Conservation (phyloP, 164 flowering plant species). For the Sextonia rubra region DNA sequence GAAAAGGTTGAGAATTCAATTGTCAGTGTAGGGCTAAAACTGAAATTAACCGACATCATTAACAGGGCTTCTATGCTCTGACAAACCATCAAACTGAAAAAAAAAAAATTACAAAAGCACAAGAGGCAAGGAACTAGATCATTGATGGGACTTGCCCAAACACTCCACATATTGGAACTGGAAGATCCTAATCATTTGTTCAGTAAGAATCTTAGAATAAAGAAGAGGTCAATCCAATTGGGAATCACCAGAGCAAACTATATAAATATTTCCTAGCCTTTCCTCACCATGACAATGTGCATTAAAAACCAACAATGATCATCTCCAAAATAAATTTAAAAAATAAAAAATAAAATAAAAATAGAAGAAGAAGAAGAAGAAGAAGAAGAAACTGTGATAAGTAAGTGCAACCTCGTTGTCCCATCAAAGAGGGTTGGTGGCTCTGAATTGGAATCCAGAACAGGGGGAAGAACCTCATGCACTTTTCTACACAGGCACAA, state of each 20-base stretch:
- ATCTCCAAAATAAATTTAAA: background rate
- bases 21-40: background rate
- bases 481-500: too few species aligned
- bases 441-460: too few species aligned
- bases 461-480: too few species aligned
- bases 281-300: background rate
- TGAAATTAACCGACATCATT: background rate
- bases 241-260: background rate
- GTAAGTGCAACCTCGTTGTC: constrained; percentile 15
- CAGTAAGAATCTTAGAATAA: background rate
- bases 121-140: background rate
- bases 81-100: background rate
- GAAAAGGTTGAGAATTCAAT: background rate
- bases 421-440: constrained; percentile 13
- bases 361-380: too few species aligned
- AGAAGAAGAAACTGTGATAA: too few species aligned
- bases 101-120: too few species aligned
- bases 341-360: background rate
- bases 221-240: too few species aligned
- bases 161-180: background rate
- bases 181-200: too few species aligned
- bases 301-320: background rate
- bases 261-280: background rate
- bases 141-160: background rate
- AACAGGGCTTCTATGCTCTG: background rate